Evolutionary conservation across 352 stramenopile genomes (phyloP), one percentile per base, ranked within the genome.

Genomic region (Phytophthora foliorum): DNA sequence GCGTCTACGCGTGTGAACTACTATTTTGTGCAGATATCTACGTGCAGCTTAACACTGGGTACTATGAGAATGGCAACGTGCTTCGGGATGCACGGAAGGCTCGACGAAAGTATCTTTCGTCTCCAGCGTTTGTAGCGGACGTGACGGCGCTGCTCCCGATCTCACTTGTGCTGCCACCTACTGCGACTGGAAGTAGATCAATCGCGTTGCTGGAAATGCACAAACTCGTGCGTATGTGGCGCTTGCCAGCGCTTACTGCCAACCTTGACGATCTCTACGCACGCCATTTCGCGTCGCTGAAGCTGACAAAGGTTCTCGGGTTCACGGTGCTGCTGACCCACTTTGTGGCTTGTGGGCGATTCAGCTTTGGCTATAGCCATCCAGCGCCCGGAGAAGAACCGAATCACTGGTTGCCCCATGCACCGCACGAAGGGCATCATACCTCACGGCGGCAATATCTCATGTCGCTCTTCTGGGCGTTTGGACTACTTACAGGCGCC

Each of bases 1-100:
- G 58, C 9, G 38, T 90, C 11, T 90, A 91, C 66, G 50, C 68
- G 11, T 91, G 80, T 53, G 82, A 93, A 57, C 10, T 85, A 10
- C 51, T 90, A 27, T 93, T 93, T 52, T 78, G 63, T 45, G 57
- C 71, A 31, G 85, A 93, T 65, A 77, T 91, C 24, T 91, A 88
- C 62, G 81, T 93, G 17, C 85, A 90, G 44, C 75, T 91, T 44
- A 81, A 91, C 68, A 93, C 82, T 22, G 83, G 85, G 10, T 92
- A 88, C 73, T 93, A 92, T 56, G 77, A 91, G 46, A 74, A 86
- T 36, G 85, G 85, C 48, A 88, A 91, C 39, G 69, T 93, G 29
- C 68, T 93, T 29, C 83, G 82, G 8, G 82, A 90, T 59, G 77
- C 74, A 17, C 24, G 71, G 22, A 89, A 87, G 25, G 88, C 81